Base-by-base conservation (phyloP, 2,329 filamentous ascomycete genomes). In the Sporothrix variecibatus region DNA sequence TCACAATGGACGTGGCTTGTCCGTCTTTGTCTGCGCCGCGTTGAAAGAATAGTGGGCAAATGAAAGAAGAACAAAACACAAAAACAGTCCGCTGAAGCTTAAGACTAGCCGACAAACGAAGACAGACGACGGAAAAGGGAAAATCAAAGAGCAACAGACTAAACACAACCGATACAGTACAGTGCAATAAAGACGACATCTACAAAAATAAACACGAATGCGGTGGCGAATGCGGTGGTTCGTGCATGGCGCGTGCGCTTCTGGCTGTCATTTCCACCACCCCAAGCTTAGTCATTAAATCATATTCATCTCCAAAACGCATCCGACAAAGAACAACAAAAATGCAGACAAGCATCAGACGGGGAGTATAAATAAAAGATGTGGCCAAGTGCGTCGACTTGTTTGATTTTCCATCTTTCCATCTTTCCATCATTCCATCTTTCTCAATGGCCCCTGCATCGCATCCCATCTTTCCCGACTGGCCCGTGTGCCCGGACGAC, bases 401-500 rank as follows among this genome's bases (percentile, higher is more conserved):
- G 49, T 23, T 17, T 17, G 11, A 12, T 58, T 58, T 58, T 28
- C 26, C 53, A 28, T 58, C 26, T 17, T 15, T 31, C 12, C 53
- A 56, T 26, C 51, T 26, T 56, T 56, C 23, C 51, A 56, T 56
- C 23, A 2, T 7, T 28, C n/a, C 51, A 56, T 26, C 51, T 51
- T 51, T 51, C 53, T 17, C 53, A 28, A 58, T 58, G 53, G 1
- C 26, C 11, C 26, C 51, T 26, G 8, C n/a, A 26, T n/a, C n/a
- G n/a, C 51, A 56, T 56, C 51, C 58, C 58, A 65, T 71, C 20
- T 71, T 23, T 53, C 62, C 62, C 62, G 43, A 51, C 65, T 53
- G 43, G 43, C 65, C 65, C 46, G 3, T 8, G 12, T 28, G 38
- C 17, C 26, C 28, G 23, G 58, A 20, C 7, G 67, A 67, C 38